These are phyloP conservation scores for Paspalum vaginatum DNA, from an alignment of 176 grass and related monocot species.

Conservation along the genomic window DNA sequence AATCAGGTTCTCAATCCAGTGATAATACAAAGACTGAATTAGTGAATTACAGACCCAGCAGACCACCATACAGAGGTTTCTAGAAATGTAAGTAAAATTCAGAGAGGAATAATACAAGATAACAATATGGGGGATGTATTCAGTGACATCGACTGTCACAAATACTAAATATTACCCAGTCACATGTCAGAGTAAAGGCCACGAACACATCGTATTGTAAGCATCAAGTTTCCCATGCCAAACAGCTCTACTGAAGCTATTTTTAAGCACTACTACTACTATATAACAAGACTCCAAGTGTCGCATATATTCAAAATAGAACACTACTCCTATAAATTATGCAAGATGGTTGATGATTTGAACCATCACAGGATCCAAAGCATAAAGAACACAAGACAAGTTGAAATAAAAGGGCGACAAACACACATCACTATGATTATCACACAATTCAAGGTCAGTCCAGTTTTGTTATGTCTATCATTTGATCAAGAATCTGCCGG, in stretches of 20 bases:
- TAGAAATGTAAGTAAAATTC: neutral
- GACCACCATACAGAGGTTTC: neutral
- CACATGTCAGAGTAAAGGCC: neutral
- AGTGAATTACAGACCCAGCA: too few species aligned
- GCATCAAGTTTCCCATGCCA: slow-evolving; percentile 1
- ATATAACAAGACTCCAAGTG: neutral
- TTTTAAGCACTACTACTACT: too few species aligned
- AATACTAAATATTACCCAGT: neutral
- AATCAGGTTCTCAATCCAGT: neutral
- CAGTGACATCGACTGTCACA: neutral
- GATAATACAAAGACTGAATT: neutral
- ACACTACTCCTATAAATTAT: neutral
- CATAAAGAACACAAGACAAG: neutral
- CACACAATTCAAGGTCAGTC: neutral
- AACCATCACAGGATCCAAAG: neutral
- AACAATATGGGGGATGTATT: neutral
- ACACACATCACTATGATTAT: neutral
- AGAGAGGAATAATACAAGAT: slow-evolving; percentile 1
- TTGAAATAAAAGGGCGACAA: neutral
- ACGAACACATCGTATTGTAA: neutral
- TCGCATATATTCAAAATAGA: neutral
- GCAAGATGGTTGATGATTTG: neutral
- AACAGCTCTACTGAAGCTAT: neutral
- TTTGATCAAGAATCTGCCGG: neutral
- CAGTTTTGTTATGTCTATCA: slow-evolving; percentile 2